Evolutionary conservation across 2,329 filamentous ascomycete genomes (phyloP).

Genomic region (Alternaria ethzedia): DNA sequence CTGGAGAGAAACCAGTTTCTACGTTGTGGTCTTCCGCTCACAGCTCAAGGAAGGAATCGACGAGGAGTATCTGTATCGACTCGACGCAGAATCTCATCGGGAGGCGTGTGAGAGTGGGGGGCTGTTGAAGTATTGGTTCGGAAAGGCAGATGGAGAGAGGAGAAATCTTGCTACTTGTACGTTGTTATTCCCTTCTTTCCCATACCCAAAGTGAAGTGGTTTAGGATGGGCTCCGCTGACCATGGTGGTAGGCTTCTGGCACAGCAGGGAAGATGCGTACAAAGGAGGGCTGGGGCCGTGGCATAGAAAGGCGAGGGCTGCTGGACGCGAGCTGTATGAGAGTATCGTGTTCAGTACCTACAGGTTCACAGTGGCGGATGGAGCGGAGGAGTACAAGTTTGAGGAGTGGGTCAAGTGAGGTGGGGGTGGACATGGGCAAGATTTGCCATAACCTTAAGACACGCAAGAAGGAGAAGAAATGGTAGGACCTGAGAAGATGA

Average conservation of each 20-base stretch:
- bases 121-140: slow-evolving; percentile 94
- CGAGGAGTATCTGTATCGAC: slow-evolving; percentile 69
- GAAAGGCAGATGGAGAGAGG: slow-evolving; percentile 70
- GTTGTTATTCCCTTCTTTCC: slow-evolving; percentile 25
- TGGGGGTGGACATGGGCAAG: not conserved
- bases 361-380: slow-evolving; percentile 69
- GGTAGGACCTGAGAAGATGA: not conserved
- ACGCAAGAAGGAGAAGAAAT: not conserved
- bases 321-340: slow-evolving; percentile 56
- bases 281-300: slow-evolving; percentile 64
- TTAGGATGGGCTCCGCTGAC: slow-evolving; percentile 2
- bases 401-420: slow-evolving; percentile 34
- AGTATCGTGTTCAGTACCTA: slow-evolving; percentile 50
- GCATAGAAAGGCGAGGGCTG: slow-evolving; percentile 60
- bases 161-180: slow-evolving; percentile 78
- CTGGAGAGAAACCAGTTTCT: slow-evolving; percentile 73
- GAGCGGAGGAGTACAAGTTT: slow-evolving; percentile 64
- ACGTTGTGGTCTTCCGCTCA: slow-evolving; percentile 84
- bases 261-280: slow-evolving; percentile 66
- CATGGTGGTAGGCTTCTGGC: slow-evolving; percentile 65
- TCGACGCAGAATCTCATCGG: slow-evolving; percentile 80
- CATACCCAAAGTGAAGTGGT: not conserved
- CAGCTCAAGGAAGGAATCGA: slow-evolving; percentile 71
- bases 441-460: not conserved
- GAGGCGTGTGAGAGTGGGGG: slow-evolving; percentile 82